Evolutionary conservation across 2,329 filamentous ascomycete species (phyloP), one percentile per base, ranked within the genome.

Genomic region (Alternaria gansuensis): DNA sequence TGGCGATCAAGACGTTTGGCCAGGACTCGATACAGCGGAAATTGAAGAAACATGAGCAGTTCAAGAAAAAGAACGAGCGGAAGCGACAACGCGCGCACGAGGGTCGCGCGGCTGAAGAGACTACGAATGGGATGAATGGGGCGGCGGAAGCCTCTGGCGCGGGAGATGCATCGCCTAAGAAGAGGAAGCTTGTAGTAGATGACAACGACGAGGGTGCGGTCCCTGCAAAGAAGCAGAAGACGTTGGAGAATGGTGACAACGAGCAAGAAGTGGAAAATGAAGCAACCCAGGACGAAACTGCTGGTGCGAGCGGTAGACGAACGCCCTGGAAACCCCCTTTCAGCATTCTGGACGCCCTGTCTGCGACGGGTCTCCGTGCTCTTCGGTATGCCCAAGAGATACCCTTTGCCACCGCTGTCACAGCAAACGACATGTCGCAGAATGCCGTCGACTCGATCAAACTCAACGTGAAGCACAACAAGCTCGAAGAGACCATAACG

Each of bases 381-480:
- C 79, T 99, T 40, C 90, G 95, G 60, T 99, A 98, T 77, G 91
- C 92, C 0, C 89, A 93, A 67, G 95, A 99, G 74, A 87, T 99
- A 26, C 92, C 95, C 0, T 92, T 93, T 66, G 85, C 88, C 13
- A 95, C 92, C 3, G 87, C 87, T 0, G 84, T 97, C 39, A 94
- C 92, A 5, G 92, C 93, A 33, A 99, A 99, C 76, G 95, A 99
- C 72, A 84, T 98, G 54, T 92, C 92, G 2, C 79, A 84, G 13
- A 86, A 88, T 1, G 93, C 93, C 2, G 89, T 92, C 2, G 84
- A 90, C 50, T 89, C 91, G 4, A 98, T 99, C 75, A 86, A 88
- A 69, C 83, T 90, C 67, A 99, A 99, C 72, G 88, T 95, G 34
- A 82, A 88, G 62, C 90, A 97, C 79, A 99, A 98, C 75, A 83